Evolutionary conservation across 2,329 filamentous ascomycete species (phyloP).

Genomic region (Colletotrichum liriopes): DNA sequence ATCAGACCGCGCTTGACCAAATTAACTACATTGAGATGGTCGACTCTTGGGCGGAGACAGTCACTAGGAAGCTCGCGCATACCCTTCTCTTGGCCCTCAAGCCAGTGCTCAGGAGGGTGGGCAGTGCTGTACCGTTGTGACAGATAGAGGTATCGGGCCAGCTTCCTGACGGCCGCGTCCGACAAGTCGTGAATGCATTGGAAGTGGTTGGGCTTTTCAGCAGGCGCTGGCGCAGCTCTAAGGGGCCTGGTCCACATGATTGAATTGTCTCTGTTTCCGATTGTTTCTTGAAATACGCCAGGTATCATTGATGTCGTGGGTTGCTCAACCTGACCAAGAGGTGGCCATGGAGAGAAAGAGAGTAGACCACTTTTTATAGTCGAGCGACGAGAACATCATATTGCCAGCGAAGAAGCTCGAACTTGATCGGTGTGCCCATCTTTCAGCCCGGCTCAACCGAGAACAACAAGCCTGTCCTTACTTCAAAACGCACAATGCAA

Average conservation of each 20-base stretch:
- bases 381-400: background rate
- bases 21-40: conserved; percentile 46
- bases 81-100: conserved; percentile 51
- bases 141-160: conserved; percentile 57
- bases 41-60: conserved; percentile 48
- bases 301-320: background rate
- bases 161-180: conserved; percentile 48
- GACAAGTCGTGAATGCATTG: conserved; percentile 45
- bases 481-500: background rate
- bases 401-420: conserved; percentile 8
- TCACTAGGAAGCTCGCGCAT: conserved; percentile 47
- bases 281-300: background rate
- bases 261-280: background rate
- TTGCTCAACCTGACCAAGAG: background rate
- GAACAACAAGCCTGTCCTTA: conserved; percentile 8
- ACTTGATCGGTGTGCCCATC: conserved; percentile 1
- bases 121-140: conserved; percentile 50
- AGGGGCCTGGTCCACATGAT: conserved; percentile 6
- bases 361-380: background rate
- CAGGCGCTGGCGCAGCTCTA: background rate
- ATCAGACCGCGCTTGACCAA: conserved; percentile 53
- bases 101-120: conserved; percentile 55
- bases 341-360: background rate
- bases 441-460: background rate
- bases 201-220: conserved; percentile 11